Base-by-base conservation (phyloP, 768 basidiomycete species). In the Boletus pseudo-olivaceus region DNA sequence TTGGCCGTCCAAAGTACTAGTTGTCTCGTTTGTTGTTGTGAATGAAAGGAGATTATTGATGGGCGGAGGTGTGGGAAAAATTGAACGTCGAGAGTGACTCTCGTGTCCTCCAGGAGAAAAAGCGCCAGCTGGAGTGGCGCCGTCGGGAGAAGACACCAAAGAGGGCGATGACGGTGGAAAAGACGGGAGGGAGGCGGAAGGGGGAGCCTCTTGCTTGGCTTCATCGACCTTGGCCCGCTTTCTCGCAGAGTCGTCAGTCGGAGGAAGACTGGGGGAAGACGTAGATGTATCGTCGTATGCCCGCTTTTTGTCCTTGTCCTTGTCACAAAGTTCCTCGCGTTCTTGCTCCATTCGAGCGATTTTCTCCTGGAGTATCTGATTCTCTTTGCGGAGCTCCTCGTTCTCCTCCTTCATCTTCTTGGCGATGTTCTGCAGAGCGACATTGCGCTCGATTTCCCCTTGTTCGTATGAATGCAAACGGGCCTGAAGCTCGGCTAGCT, bases 381-480 rank as follows among this genome's bases (percentile, higher is more conserved):
- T 93, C 71, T 93, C 89, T 56, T 75, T 73, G 47, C 82, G 82
- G 17, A 93, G 77, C 15, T 73, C 73, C 49, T 91, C 88, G 59
- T 94, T 94, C 67, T 94, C 92, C 60, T 91, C 90, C 71, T 93
- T 93, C 53, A 90, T 78, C 32, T 84, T 82, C 72, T 91, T 92
- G 14, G 89, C 90, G 50, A 90, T 81, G 49, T 78, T 83, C 70
- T 93, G 92, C 20, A 94, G 75, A 43, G 89, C 88, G 47, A 93
- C 82, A 64, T 88, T 92, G 52, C 90, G 84, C 67, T 93, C 88
- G 27, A 92, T 84, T 67, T 93, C 91, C n/a, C 92, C 92, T 66
- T 90, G 88, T 67, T 94, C 91, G 62, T 92, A 93, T 19, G 82
- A 82, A 57, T 88, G 85, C 47, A 94, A 76, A 44, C 90, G 88